Evolutionary conservation across 768 basidiomycete species (phyloP), one percentile per base, ranked within the genome.

Genomic region (Podaxis mareebaensis): DNA sequence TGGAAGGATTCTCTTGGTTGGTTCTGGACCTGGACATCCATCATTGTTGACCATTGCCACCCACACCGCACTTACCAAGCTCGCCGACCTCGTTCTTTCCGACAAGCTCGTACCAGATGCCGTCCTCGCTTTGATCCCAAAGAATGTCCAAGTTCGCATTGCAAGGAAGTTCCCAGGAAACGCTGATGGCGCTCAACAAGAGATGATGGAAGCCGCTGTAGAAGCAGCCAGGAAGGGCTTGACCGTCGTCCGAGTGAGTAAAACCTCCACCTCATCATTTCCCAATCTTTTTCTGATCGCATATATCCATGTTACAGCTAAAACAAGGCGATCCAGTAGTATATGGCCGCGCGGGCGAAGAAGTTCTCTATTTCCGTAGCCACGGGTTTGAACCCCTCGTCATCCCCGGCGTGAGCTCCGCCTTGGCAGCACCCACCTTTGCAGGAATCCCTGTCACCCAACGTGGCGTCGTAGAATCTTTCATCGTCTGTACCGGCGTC

Each of bases 151-250:
- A 61, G 82, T 98, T 7, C 88, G 89, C 53, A 97, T 99, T 68
- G 97, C 97, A 17, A 90, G 90, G 67, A 99, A 99, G 71, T 98
- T 96, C 77, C 97, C 97, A 0, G 97, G 97, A 0, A 99, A 99
- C 71, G 93, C 95, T 2, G 96, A 99, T 54, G 90, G 90, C 13
- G 95, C 96, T 1, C 97, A 99, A 73, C 84, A 81, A 40, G 97
- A 99, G 76, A 87, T 99, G 83, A 96, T 97, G 94, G 86, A 91
- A 64, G 86, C 90, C 4, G 97, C 95, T 2, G 77, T 98, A 8
- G 91, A 90, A 36, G 95, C 89, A 12, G 96, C 94, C 0, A 78
- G 75, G 55, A 81, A 80, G 17, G 97, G 96, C 0, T 76, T 94
- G 64, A 90, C 87, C 5, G 96, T 99, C 26, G 91, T 99, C 38